These are phyloP conservation scores for Plantago ovata DNA, from an alignment of 257 asterid species.

Conservation along the genomic window DNA sequence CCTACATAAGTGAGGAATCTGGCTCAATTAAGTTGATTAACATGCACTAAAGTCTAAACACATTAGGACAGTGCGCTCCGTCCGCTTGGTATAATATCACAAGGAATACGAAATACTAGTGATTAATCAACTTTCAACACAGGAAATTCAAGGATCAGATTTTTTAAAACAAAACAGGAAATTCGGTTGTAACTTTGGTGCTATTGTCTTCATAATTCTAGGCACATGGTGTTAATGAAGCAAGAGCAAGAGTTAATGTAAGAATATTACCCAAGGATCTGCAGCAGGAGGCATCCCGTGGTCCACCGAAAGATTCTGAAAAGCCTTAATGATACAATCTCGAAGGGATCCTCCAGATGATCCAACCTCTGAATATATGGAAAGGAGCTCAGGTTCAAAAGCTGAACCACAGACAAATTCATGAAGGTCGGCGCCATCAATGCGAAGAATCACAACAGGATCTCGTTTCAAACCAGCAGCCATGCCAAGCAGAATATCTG, in stretches of 20 bases:
- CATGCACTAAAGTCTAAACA: too few species aligned
- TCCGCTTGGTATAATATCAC: too few species aligned
- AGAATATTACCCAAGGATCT: constrained; percentile 71
- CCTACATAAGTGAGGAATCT: constrained; percentile 37
- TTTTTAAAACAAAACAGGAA: constrained; percentile 1
- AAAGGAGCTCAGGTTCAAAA: constrained; percentile 61
- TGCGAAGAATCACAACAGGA: constrained; percentile 86
- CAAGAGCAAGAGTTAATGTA: background rate
- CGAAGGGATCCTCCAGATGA: constrained; percentile 50
- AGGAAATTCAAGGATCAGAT: too few species aligned
- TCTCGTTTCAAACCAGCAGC: constrained; percentile 94
- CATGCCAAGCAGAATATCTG: constrained; percentile 85
- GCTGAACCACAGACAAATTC: constrained; percentile 53
- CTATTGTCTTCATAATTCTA: background rate
- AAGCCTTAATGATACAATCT: constrained; percentile 53
- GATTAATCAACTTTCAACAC: too few species aligned
- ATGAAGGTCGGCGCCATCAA: constrained; percentile 80
- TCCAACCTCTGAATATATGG: constrained; percentile 50
- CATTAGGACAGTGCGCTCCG: too few species aligned
- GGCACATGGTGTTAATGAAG: background rate
- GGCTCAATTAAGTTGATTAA: background rate
- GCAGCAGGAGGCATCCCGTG: constrained; percentile 95
- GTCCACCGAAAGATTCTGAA: constrained; percentile 78
- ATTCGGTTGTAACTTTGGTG: background rate
- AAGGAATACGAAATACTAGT: too few species aligned